phyloP scores from a whole-genome alignment of 306 rosid species.

The Biancaea sappan region DNA sequence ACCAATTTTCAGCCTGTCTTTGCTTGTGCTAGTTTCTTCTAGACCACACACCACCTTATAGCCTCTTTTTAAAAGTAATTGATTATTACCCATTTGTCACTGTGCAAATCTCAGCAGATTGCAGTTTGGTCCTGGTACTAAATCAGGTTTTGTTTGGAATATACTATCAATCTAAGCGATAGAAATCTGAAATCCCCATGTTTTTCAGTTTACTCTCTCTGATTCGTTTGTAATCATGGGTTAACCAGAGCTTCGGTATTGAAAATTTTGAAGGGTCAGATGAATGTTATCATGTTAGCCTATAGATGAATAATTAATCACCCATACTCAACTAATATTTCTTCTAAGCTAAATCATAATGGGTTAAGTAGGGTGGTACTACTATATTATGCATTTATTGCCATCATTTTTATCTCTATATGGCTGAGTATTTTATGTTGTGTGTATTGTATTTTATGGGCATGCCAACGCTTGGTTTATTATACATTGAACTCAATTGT shows the following conservation, averaged over 20 bases:
- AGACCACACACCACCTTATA: not conserved
- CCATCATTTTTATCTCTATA: constrained; percentile 12
- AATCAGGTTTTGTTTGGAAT: not conserved
- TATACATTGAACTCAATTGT: constrained; percentile 46
- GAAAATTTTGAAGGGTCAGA: constrained; percentile 19
- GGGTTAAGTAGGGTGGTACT: constrained; percentile 40
- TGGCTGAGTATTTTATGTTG: constrained; percentile 37
- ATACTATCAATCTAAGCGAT: not conserved
- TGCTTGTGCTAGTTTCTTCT: not conserved
- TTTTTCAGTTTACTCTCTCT: not conserved
- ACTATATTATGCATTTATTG: constrained; percentile 28
- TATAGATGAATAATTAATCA: constrained; percentile 25
- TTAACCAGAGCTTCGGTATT: not conserved
- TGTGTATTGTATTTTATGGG: constrained; percentile 40
- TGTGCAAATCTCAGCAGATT: too few relatives aligned
- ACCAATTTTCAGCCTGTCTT: not conserved
- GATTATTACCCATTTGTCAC: too few relatives aligned
- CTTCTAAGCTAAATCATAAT: constrained; percentile 45
- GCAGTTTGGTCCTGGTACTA: not conserved
- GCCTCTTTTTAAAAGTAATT: not conserved
- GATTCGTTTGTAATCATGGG: constrained; percentile 23
- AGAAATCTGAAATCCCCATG: not conserved
- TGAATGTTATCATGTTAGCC: constrained; percentile 48
- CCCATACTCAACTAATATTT: not conserved
- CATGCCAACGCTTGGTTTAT: constrained; percentile 50